Evolutionary conservation across 208 protist species (phyloP).

Genomic region (Wallacemonas sp.): DNA sequence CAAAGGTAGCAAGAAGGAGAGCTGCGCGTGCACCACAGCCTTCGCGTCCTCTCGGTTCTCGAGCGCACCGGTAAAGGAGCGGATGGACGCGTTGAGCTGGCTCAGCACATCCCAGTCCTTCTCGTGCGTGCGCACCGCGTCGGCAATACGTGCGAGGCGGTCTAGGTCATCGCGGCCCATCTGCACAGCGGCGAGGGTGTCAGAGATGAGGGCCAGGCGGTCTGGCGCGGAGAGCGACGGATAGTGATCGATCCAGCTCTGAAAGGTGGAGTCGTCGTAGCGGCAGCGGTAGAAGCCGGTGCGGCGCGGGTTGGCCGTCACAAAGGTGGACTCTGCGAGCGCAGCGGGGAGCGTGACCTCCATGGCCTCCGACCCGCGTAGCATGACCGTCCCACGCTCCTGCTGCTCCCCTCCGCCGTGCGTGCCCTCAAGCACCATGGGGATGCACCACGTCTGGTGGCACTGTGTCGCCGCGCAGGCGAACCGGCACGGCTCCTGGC

Average conservation of each 20-base stretch:
- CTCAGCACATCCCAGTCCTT: constrained; percentile 46
- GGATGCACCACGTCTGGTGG: constrained; percentile 59
- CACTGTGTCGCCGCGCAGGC: constrained; percentile 21
- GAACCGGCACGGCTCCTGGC: constrained; percentile 70
- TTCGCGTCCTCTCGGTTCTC: constrained; percentile 30
- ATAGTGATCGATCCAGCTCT: constrained; percentile 47
- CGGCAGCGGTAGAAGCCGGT: constrained; percentile 85
- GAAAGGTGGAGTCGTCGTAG: constrained; percentile 72
- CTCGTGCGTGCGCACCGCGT: constrained; percentile 42
- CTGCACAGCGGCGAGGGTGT: constrained; percentile 64
- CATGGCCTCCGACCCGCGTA: constrained; percentile 40
- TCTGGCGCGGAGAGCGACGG: constrained; percentile 36
- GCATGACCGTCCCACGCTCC: constrained; percentile 40
- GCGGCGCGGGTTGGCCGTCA: constrained; percentile 74
- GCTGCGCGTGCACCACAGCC: constrained; percentile 16
- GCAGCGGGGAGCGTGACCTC: constrained; percentile 41
- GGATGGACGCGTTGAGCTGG: constrained; percentile 43
- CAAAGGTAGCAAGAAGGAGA: constrained; percentile 28
- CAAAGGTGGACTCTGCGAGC: constrained; percentile 26
- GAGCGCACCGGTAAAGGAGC: constrained; percentile 33
- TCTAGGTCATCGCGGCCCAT: constrained; percentile 74
- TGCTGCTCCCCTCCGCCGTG: constrained; percentile 10
- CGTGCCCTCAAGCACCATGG: constrained; percentile 55
- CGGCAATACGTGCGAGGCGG: constrained; percentile 39
- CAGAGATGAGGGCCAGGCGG: constrained; percentile 62